Conservation (phyloP, 768 basidiomycete species). For the Coprinellus micaceus region DNA sequence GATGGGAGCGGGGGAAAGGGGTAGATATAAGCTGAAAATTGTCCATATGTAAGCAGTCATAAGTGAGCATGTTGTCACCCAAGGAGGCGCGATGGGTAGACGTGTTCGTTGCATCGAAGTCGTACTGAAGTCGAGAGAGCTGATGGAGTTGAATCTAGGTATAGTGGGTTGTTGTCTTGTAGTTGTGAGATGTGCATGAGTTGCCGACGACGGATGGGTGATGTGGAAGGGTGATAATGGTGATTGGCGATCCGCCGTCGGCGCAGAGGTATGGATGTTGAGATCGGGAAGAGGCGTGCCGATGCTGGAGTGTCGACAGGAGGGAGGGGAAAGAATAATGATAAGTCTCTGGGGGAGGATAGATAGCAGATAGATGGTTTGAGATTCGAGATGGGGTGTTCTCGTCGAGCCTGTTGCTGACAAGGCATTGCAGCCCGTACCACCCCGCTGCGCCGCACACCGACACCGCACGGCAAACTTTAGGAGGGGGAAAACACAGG, state of each 20-base stretch:
- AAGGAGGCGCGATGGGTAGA: no score
- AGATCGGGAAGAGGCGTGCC: background rate
- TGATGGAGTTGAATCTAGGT: slow-evolving; percentile 4
- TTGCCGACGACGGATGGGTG: slow-evolving; percentile 5
- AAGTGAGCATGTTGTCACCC: background rate
- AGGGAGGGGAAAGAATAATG: background rate
- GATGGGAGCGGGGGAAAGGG: no score
- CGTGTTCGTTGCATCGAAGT: no score
- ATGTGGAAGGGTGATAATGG: slow-evolving; percentile 12
- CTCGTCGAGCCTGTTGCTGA: no score
- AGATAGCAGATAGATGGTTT: background rate
- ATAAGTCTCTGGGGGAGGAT: background rate
- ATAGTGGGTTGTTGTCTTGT: no score
- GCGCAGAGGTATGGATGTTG: background rate
- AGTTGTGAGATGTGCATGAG: background rate
- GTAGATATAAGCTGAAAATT: background rate
- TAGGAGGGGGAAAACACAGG: no score
- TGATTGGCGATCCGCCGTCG: background rate
- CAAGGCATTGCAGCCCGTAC: no score
- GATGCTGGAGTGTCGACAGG: background rate
- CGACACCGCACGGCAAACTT: no score
- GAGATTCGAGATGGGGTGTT: no score
- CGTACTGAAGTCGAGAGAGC: slow-evolving; percentile 7
- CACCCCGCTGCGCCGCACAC: no score
- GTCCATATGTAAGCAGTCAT: background rate